Conservation (phyloP, 78 protist genomes). For the Cavenderia fasciculata region DNA sequence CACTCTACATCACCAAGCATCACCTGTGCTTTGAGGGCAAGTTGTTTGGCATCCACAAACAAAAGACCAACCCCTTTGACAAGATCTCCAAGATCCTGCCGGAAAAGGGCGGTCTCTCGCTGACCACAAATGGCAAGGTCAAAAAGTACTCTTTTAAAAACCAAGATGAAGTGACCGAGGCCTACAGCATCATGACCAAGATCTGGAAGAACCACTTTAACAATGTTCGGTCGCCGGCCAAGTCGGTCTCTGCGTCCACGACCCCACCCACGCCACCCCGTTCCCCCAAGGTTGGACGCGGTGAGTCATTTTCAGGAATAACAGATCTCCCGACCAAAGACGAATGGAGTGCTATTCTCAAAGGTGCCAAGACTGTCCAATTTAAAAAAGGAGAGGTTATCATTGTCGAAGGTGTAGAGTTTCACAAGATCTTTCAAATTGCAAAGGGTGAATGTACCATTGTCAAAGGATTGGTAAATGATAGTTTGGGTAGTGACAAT, state of each 20-base stretch:
- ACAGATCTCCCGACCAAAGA: constrained; percentile 67
- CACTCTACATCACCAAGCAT: constrained; percentile 60
- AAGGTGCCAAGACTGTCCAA: constrained; percentile 65
- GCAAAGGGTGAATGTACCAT: constrained; percentile 74
- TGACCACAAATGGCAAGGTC: constrained; percentile 3
- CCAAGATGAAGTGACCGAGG: constrained; percentile 31
- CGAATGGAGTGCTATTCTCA: constrained; percentile 65
- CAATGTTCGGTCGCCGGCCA: constrained; percentile 6
- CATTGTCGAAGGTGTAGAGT: constrained; percentile 62
- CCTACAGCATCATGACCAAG: not conserved
- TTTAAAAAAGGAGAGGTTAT: constrained; percentile 63
- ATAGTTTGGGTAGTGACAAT: not conserved
- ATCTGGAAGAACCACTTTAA: constrained; percentile 55
- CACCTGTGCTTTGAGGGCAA: constrained; percentile 80
- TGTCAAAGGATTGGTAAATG: constrained; percentile 40
- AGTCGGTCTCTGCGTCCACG: constrained; percentile 14
- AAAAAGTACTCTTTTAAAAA: constrained; percentile 36
- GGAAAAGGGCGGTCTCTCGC: constrained; percentile 18
- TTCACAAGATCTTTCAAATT: constrained; percentile 77
- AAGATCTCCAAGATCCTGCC: constrained; percentile 33
- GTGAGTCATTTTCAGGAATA: constrained; percentile 45
- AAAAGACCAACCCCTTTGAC: constrained; percentile 46
- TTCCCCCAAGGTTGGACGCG: constrained; percentile 63
- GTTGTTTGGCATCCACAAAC: constrained; percentile 43
- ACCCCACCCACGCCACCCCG: constrained; percentile 34